These are phyloP conservation scores for Phaeoacremonium minimum DNA, from an alignment of 2,329 filamentous ascomycete genomes.

Conservation along the genomic window DNA sequence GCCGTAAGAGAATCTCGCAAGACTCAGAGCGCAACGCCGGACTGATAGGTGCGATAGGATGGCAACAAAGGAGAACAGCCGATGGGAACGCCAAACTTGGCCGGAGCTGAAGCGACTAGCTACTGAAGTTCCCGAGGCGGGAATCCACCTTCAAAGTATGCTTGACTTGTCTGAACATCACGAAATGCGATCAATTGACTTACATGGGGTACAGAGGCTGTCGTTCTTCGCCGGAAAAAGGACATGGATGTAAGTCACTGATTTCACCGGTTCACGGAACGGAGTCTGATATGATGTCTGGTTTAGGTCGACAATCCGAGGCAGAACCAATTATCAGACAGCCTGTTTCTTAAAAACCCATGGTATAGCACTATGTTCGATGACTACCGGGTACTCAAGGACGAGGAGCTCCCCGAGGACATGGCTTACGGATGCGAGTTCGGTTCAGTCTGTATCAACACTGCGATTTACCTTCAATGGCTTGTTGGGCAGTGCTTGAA, in stretches of 20 bases:
- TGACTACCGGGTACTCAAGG: conserved; percentile 61
- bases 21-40: too few species aligned
- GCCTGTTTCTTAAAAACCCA: conserved; percentile 61
- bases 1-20: conserved; percentile 44
- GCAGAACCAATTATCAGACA: conserved; percentile 51
- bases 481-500: conserved; percentile 75
- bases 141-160: conserved; percentile 72
- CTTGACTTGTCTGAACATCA: not conserved
- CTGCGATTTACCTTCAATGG: conserved; percentile 81
- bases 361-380: conserved; percentile 72
- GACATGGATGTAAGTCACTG: conserved; percentile 38
- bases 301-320: not conserved
- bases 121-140: conserved; percentile 67
- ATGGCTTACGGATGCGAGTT: conserved; percentile 72
- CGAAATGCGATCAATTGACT: not conserved
- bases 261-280: too few species aligned
- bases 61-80: conserved; percentile 33
- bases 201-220: conserved; percentile 31
- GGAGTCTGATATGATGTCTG: too few species aligned
- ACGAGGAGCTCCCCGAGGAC: conserved; percentile 55
- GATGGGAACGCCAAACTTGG: conserved; percentile 64
- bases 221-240: conserved; percentile 53
- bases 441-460: conserved; percentile 88
- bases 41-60: conserved; percentile 30
- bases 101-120: conserved; percentile 56